Evolutionary conservation across 1,284 basidiomycete species (phyloP), one percentile per base, ranked within the genome.

Genomic region (Cryptococcus sp.): DNA sequence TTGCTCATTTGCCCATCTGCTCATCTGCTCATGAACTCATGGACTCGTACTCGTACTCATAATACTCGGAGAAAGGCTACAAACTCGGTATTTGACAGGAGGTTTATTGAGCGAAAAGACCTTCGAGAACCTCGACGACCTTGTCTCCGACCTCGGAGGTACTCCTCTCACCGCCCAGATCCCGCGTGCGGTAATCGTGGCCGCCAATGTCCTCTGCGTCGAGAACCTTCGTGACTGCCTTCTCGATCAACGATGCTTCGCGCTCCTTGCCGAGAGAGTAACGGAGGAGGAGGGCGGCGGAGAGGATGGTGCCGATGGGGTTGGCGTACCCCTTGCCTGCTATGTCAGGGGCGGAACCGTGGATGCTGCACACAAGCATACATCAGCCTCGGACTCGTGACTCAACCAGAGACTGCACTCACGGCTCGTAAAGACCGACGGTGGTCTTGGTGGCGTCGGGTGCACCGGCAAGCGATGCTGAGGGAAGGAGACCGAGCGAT

Each of bases 231-330:
- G 88, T 82, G 13, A 99, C 94, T 10, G 95, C 93, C 44, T 81
- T 78, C 78, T 99, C 96, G 64, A 99, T 88, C 25, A 89, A 86
- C 50, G 84, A 83, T 1, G 95, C 95, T 68, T 90, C 86, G 64
- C 83, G 84, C 61, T 91, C 89, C 58, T 93, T 83, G 23, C 91
- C 91, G 40, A 98, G 87, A 44, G 95, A 98, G 81, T 97, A 99
- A 51, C 94, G 86, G 56, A 98, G 84, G 60, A 98, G 87, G 88
- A 99, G 88, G 3, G 94, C 94, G 5, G 90, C 91, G 56, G 93
- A 96, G 57, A 99, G 87, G 75, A 99, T 98, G 17, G 95, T 97
- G 52, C 95, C 96, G 68, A 99, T 86, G 35, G 95, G 95, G 80
- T 98, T 99, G 62, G 95, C 95, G 70, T 97, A 93, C 35, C 91